phyloP scores from a whole-genome alignment of 495 filamentous ascomycete species.

The Evernia prunastri region DNA sequence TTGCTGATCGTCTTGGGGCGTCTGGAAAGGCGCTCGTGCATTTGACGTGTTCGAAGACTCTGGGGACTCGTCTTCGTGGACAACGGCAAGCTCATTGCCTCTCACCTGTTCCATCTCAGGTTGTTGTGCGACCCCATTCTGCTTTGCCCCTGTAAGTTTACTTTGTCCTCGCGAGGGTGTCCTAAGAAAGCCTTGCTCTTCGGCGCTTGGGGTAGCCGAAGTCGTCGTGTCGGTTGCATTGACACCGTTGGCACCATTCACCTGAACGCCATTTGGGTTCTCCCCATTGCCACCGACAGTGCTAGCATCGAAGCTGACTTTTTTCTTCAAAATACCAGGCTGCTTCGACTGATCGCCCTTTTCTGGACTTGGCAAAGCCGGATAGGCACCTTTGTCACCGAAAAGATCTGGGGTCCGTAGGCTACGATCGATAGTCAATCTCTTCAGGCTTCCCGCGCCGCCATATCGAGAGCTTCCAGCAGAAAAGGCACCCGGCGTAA shows the following conservation, averaged over 20 bases:
- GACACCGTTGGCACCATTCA: slow-evolving; percentile 38
- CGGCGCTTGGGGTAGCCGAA: slow-evolving; percentile 50
- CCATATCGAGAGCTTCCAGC: slow-evolving; percentile 56
- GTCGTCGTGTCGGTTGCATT: slow-evolving; percentile 42
- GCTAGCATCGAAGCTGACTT: slow-evolving; percentile 80
- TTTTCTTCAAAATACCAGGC: slow-evolving; percentile 58
- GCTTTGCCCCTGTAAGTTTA: slow-evolving; percentile 43
- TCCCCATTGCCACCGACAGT: slow-evolving; percentile 38
- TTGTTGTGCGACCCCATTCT: slow-evolving; percentile 36
- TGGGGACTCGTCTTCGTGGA: slow-evolving; percentile 59
- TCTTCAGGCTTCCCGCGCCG: slow-evolving; percentile 67
- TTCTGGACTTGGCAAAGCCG: slow-evolving; percentile 29
- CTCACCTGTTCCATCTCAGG: slow-evolving; percentile 68
- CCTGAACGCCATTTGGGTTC: slow-evolving; percentile 18
- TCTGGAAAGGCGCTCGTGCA: slow-evolving; percentile 31
- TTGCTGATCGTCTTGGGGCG: slow-evolving; percentile 46
- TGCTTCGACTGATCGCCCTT: slow-evolving; percentile 35
- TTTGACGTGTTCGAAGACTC: slow-evolving; percentile 35
- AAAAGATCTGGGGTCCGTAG: slow-evolving; percentile 68
- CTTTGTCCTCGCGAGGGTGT: slow-evolving; percentile 41
- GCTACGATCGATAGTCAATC: slow-evolving; percentile 80
- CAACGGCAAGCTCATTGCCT: slow-evolving; percentile 70
- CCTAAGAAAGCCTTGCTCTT: slow-evolving; percentile 62
- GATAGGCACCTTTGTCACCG: slow-evolving; percentile 40
- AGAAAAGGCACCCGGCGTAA: slow-evolving; percentile 81